Evolutionary conservation across 768 basidiomycete species (phyloP).

Genomic region (Coprinopsis sp.): DNA sequence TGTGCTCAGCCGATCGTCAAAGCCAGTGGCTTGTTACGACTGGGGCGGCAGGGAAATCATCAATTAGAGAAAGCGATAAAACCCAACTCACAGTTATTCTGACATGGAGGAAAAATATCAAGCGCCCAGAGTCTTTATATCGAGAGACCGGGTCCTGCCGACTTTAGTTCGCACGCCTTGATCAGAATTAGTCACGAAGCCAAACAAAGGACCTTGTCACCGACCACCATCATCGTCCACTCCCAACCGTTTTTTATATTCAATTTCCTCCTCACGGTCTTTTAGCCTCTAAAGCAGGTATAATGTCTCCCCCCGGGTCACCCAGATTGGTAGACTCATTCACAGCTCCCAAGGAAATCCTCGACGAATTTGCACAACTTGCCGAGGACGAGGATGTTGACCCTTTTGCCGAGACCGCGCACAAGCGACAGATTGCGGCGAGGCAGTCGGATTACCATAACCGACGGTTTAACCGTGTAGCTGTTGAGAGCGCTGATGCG

Average conservation of each 20-base stretch:
- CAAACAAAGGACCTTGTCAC: slow-evolving; percentile 16
- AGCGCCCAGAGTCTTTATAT: not conserved
- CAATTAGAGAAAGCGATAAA: slow-evolving; percentile 21
- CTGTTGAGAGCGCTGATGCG: slow-evolving; percentile 75
- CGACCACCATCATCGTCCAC: slow-evolving; percentile 18
- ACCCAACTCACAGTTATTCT: not conserved
- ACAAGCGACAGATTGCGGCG: slow-evolving; percentile 87
- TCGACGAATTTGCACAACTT: slow-evolving; percentile 90
- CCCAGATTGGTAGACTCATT: slow-evolving; percentile 84
- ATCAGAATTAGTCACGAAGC: slow-evolving; percentile 26
- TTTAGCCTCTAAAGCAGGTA: slow-evolving; percentile 27
- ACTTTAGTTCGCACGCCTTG: not conserved
- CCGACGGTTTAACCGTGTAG: slow-evolving; percentile 81
- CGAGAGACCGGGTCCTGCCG: not conserved
- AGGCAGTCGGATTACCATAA: slow-evolving; percentile 95
- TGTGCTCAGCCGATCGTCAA: slow-evolving; percentile 68
- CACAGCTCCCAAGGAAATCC: slow-evolving; percentile 88
- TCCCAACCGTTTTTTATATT: not conserved
- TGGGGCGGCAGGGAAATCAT: slow-evolving; percentile 77
- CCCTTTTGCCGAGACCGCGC: slow-evolving; percentile 89
- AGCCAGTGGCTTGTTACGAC: slow-evolving; percentile 51
- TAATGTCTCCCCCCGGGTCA: slow-evolving; percentile 56
- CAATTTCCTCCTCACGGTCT: not conserved
- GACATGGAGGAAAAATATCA: slow-evolving; percentile 15
- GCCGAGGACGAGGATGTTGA: slow-evolving; percentile 92